A percentile compares a stretch with the other conserved stretches of the same genome.
phyloP scores from a whole-genome alignment of 495 filamentous ascomycete species.

The Annulohypoxylon nitens region DNA sequence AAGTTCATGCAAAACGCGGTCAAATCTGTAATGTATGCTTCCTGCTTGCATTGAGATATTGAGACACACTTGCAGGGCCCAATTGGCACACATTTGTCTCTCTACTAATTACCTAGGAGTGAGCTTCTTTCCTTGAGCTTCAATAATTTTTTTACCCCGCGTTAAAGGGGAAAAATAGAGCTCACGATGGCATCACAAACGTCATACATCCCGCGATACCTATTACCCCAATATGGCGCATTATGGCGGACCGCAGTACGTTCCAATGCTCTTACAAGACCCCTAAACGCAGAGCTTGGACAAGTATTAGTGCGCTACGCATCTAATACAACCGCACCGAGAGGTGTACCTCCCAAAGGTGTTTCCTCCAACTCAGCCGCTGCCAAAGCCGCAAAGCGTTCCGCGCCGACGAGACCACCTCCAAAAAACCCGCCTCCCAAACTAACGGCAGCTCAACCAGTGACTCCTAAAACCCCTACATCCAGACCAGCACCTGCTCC shows the following conservation, averaged over 20 bases:
- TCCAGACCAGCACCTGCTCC: not conserved
- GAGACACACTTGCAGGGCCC: slow-evolving; percentile 9
- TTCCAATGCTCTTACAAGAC: slow-evolving; percentile 35
- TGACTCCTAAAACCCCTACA: slow-evolving; percentile 14
- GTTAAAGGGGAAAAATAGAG: not conserved
- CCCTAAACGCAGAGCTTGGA: slow-evolving; percentile 45
- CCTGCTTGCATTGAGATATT: slow-evolving; percentile 27
- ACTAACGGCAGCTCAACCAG: not conserved
- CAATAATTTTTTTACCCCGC: not conserved
- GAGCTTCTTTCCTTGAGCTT: not conserved
- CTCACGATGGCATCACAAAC: slow-evolving; percentile 56
- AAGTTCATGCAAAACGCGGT: slow-evolving; percentile 34
- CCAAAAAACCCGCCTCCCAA: slow-evolving; percentile 37
- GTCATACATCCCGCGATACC: slow-evolving; percentile 64
- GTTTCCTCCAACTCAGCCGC: slow-evolving; percentile 34
- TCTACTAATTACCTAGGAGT: slow-evolving; percentile 1
- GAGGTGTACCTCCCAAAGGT: slow-evolving; percentile 30
- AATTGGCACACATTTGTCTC: slow-evolving; percentile 22
- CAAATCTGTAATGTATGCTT: slow-evolving; percentile 4
- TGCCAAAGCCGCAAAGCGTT: slow-evolving; percentile 46
- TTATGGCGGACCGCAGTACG: slow-evolving; percentile 59
- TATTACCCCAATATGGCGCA: slow-evolving; percentile 63
- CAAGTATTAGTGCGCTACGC: slow-evolving; percentile 53
- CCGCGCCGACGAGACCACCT: slow-evolving; percentile 53
- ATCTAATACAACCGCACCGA: slow-evolving; percentile 38